Evolutionary conservation across 257 asterid genomes (phyloP).

Genomic region (Henckelia pumila): DNA sequence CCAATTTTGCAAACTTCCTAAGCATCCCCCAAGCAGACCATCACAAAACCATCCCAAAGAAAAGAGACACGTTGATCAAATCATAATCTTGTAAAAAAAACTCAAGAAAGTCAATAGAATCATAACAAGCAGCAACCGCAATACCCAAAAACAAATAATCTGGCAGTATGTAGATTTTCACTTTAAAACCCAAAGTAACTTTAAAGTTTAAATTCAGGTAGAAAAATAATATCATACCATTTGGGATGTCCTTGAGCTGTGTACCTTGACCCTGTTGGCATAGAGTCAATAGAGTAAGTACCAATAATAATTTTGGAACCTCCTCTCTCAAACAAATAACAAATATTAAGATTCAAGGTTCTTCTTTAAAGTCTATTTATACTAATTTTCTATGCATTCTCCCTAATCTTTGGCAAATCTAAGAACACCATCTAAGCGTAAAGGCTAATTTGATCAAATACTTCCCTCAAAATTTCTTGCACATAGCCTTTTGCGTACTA

Average conservation of each 20-base stretch:
- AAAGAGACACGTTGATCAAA: neutral
- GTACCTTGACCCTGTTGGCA: slow-evolving; percentile 75
- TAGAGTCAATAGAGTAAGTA: slow-evolving; percentile 12
- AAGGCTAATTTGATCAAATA: neutral
- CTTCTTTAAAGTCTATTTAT: neutral
- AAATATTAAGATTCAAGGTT: neutral
- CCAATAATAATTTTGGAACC: slow-evolving; percentile 14
- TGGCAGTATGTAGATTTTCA: neutral
- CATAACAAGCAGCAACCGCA: neutral
- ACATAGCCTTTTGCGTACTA: neutral
- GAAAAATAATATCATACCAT: slow-evolving; percentile 42
- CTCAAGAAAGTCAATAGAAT: neutral
- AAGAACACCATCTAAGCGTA: neutral
- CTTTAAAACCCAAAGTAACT: slow-evolving; percentile 1
- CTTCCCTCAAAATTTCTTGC: neutral
- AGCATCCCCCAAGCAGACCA: neutral
- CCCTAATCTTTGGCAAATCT: neutral
- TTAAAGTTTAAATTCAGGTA: slow-evolving; percentile 17
- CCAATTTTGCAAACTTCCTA: neutral
- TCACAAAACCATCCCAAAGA: neutral
- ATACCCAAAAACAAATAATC: neutral
- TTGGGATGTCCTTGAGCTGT: slow-evolving; percentile 84
- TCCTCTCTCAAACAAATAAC: neutral
- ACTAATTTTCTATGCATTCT: neutral
- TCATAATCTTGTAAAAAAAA: neutral